Base-by-base conservation (phyloP, 331 rosid species). In the Arachis monticola region DNA sequence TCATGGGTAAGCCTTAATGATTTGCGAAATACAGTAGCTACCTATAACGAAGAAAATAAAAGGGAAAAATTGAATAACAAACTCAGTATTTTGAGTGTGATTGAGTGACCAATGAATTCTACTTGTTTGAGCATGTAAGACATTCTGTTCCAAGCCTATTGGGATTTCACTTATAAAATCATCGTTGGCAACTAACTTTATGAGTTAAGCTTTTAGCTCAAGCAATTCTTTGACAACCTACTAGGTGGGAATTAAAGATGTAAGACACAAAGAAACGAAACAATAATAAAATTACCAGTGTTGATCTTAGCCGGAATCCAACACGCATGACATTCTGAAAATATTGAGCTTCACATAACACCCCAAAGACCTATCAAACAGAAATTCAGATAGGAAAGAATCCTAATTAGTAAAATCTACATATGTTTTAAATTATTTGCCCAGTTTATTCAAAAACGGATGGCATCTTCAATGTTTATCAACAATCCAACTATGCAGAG, bases 301-400 rank as follows among this genome's bases (percentile, higher is more conserved):
- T 90, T 69, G 99, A 82, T 74, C 95, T 85, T 68, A 94, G 80
- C 73, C 93, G 84, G 22, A 5, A 94, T 76, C 96, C 99, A 86
- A 88, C 92, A 41, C 99, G 96, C 96, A 94, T 90, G 62, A 90
- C 97, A 79, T 92, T 91, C 85, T 94, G 99, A 85, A 92, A 94
- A 83, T 92, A 94, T 72, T 94, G 99, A 79, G 96, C 99, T 90
- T 94, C 99, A 59, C 57, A 87, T 79, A 94, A 77, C 56, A 94
- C 99, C 57, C 99, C 97, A 35, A 79, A 59, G 64, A 79, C 84
- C 98, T 93, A 83, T 45, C 58, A 67, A 60, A 83, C 64, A 85
- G 77, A 83, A 75, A 76, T 67, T 81, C 56, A 79, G 60, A 72
- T 60, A 50, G 77, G 60, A 72, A 61, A 51, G 65, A 40, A 67